Base-by-base conservation (phyloP, 768 basidiomycete genomes). In the Galerina sulciceps region DNA sequence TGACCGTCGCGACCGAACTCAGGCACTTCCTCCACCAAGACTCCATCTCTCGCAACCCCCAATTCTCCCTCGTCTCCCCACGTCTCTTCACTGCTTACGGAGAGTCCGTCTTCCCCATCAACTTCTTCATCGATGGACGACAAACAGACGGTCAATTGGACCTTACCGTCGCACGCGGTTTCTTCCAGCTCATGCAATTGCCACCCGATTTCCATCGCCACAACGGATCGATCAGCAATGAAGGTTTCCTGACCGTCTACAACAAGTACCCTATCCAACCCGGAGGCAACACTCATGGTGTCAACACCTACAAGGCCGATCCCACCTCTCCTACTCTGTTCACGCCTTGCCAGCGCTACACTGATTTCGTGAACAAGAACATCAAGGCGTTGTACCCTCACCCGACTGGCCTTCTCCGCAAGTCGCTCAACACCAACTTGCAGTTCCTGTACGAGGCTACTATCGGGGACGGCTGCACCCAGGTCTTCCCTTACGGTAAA, bases 71-170 rank as follows among this genome's bases (percentile, higher is more conserved):
- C n/a, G 42, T 66, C 22, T 63, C 65, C 2, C 65, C 65, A 41
- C 62, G 67, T 14, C 64, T 61, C 43, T 64, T 64, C 43, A 66
- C 65, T 40, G 67, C 60, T 3, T 67, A 57, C 14, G 67, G 60
- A 4, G 67, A 68, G 18, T 55, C 67, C 9, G 59, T 58, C 35
- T 61, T 66, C 53, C 67, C 67, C 10, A 42, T 59, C 56, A 40
- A 47, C 20, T 65, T 69, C 50, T 69, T 69, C 45, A 59, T 69
- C 31, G 67, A 69, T n/a, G 66, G 67, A 35, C 62, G 67, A n/a
- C 51, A 57, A 26, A 37, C 40, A 8, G 58, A 61, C n/a, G 64
- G 64, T 14, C 62, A 65, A 35, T 53, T 69, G 36, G 55, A 61
- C 36, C 17, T 65, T 47, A 44, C 46, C 15, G 58, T 37, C 37